phyloP scores from a whole-genome alignment of 2,329 filamentous ascomycete genomes.

The Sporothrix pseudoabietina region DNA sequence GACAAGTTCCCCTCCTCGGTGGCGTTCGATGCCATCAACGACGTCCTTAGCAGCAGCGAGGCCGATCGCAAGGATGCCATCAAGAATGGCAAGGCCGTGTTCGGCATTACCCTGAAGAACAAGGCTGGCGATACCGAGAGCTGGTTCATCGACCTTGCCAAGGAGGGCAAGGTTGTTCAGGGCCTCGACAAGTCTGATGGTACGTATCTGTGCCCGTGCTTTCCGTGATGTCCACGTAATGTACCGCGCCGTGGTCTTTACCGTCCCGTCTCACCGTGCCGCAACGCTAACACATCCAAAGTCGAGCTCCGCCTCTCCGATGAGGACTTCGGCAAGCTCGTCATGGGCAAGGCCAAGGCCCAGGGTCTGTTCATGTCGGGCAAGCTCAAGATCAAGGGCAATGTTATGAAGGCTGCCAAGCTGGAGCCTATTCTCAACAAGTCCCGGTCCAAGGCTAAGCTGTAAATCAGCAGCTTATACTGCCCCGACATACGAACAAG shows the following conservation, averaged over 20 bases:
- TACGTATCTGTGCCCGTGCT: constrained; percentile 47
- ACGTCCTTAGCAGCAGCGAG: constrained; percentile 67
- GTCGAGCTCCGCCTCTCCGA: constrained; percentile 87
- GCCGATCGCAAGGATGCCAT: constrained; percentile 79
- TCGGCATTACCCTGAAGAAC: constrained; percentile 94
- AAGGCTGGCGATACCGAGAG: constrained; percentile 72
- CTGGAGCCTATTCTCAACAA: constrained; percentile 91
- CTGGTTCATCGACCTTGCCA: constrained; percentile 96
- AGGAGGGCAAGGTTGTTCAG: constrained; percentile 78
- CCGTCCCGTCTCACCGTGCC: background rate
- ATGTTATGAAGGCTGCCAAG: constrained; percentile 98
- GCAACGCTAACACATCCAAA: constrained; percentile 42
- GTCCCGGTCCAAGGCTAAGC: constrained; percentile 73
- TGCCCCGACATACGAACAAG: background rate
- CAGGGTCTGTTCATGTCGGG: constrained; percentile 97
- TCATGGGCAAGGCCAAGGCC: constrained; percentile 86
- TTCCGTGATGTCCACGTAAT: too few relatives aligned
- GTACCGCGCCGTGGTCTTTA: background rate
- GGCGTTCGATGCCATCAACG: constrained; percentile 87
- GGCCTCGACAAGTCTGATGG: constrained; percentile 81
- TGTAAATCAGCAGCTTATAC: constrained; percentile 50
- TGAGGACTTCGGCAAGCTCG: constrained; percentile 80
- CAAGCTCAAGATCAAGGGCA: constrained; percentile 97
- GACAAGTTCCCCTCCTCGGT: constrained; percentile 85
- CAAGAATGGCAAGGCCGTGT: constrained; percentile 83